These are phyloP conservation scores for Hypoxylon sp. DNA, from an alignment of 2,329 filamentous ascomycete species.

Conservation along the genomic window DNA sequence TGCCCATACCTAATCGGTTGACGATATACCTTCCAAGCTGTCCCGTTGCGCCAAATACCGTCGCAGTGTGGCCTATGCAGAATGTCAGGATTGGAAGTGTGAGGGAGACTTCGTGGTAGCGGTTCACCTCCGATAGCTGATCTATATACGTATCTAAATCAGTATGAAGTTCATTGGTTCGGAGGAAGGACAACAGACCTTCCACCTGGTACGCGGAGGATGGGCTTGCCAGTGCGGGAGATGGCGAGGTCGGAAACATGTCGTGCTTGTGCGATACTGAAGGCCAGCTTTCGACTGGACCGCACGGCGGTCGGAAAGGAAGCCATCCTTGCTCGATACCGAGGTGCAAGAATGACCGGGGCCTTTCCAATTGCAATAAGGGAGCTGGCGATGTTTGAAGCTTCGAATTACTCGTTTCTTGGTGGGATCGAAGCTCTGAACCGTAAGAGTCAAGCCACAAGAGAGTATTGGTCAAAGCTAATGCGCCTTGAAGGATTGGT, in stretches of 20 bases:
- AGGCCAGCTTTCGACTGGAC: constrained; percentile 63
- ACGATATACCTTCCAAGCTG: constrained; percentile 98
- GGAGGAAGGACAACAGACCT: constrained; percentile 69
- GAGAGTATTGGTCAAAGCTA: constrained; percentile 27
- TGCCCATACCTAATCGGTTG: constrained; percentile 80
- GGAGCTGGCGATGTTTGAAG: constrained; percentile 30
- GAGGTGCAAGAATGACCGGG: constrained; percentile 52
- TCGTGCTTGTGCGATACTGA: constrained; percentile 65
- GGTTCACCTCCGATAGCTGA: constrained; percentile 85
- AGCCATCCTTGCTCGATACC: constrained; percentile 63
- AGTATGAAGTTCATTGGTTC: constrained; percentile 45
- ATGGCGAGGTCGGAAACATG: constrained; percentile 86
- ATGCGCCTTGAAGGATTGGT: constrained; percentile 32
- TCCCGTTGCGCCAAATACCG: constrained; percentile 97
- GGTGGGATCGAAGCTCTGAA: constrained; percentile 48
- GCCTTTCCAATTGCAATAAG: constrained; percentile 51
- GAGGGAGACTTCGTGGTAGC: constrained; percentile 6
- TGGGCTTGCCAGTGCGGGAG: constrained; percentile 95
- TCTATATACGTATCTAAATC: constrained; percentile 59
- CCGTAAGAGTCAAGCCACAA: constrained; percentile 42
- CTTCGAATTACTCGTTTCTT: constrained; percentile 26
- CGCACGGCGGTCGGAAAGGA: constrained; percentile 69
- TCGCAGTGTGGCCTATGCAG: constrained; percentile 86
- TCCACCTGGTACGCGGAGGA: constrained; percentile 89
- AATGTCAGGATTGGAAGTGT: constrained; percentile 39